Evolutionary conservation across 306 rosid genomes (phyloP).

Genomic region (Dalbergia oliveri): DNA sequence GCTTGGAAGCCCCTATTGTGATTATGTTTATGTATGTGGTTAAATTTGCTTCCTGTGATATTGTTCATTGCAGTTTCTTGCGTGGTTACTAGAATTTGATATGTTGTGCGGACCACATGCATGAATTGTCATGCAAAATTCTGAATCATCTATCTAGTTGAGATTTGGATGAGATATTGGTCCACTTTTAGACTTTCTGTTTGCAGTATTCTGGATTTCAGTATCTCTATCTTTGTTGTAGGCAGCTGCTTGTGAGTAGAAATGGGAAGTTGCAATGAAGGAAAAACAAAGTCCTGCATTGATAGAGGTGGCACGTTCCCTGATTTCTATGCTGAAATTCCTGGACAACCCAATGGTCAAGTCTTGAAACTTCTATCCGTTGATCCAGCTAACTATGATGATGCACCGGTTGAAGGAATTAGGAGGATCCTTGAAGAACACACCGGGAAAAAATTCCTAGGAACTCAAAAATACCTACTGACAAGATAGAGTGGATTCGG

Average conservation of each 20-base stretch:
- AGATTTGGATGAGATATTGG: background rate
- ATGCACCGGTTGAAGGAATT: slow-evolving; percentile 94
- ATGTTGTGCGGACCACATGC: background rate
- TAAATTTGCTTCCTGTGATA: no score
- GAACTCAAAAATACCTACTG: slow-evolving; percentile 73
- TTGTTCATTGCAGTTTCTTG: background rate
- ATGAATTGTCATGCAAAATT: background rate
- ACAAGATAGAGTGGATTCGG: slow-evolving; percentile 93
- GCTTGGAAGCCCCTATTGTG: no score
- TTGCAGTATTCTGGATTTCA: no score
- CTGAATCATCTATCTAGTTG: background rate
- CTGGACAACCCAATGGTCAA: slow-evolving; percentile 71
- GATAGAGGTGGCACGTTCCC: slow-evolving; percentile 97
- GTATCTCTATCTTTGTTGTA: background rate
- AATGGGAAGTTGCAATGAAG: slow-evolving; percentile 53
- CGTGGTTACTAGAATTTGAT: background rate
- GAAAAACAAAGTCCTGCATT: slow-evolving; percentile 80
- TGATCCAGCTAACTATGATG: slow-evolving; percentile 89
- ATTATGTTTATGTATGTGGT: no score
- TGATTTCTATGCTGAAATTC: slow-evolving; percentile 90
- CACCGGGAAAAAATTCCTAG: slow-evolving; percentile 61
- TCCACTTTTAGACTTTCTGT: background rate
- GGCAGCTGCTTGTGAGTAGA: background rate
- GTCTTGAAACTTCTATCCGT: slow-evolving; percentile 88
- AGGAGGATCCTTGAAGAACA: slow-evolving; percentile 83